A percentile compares a stretch with the other conserved stretches of the same genome.
These are phyloP conservation scores for Cyberlindnera americana DNA, from an alignment of 805 yeast species.

Conservation along the genomic window DNA sequence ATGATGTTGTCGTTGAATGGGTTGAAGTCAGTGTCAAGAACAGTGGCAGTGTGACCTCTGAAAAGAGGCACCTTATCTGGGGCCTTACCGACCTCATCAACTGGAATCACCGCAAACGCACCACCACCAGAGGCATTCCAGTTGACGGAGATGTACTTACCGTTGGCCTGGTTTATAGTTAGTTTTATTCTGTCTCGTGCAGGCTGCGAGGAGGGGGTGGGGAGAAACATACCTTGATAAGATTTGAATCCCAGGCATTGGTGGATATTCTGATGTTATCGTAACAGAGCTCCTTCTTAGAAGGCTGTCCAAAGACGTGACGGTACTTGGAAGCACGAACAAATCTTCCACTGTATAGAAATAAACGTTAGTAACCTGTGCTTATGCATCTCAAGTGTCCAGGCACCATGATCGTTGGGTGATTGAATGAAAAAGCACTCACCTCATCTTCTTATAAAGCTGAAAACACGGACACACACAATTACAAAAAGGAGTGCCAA, in stretches of 20 bases:
- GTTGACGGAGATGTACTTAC: slow-evolving; percentile 79
- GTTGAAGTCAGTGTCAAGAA: slow-evolving; percentile 91
- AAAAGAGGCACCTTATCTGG: slow-evolving; percentile 93
- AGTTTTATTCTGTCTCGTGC: background rate
- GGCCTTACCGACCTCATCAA: slow-evolving; percentile 81
- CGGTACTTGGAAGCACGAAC: slow-evolving; percentile 97
- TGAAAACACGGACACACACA: background rate
- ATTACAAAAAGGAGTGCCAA: too few species aligned
- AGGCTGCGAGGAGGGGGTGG: too few species aligned
- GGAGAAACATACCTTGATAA: slow-evolving; percentile 48
- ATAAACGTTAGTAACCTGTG: background rate
- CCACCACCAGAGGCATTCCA: slow-evolving; percentile 98
- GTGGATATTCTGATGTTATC: slow-evolving; percentile 65
- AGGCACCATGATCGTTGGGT: background rate
- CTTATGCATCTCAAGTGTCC: background rate
- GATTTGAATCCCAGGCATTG: slow-evolving; percentile 95
- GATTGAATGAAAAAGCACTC: too few species aligned
- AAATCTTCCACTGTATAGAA: slow-evolving; percentile 60
- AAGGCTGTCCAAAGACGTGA: slow-evolving; percentile 91
- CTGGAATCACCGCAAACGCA: slow-evolving; percentile 91
- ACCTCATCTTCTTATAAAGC: slow-evolving; percentile 5
- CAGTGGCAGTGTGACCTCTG: slow-evolving; percentile 94
- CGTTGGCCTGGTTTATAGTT: slow-evolving; percentile 50
- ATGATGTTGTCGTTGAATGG: slow-evolving; percentile 78
- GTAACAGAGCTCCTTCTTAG: slow-evolving; percentile 45